Conservation (phyloP, 768 basidiomycete genomes). For the Termitomyces sp. region DNA sequence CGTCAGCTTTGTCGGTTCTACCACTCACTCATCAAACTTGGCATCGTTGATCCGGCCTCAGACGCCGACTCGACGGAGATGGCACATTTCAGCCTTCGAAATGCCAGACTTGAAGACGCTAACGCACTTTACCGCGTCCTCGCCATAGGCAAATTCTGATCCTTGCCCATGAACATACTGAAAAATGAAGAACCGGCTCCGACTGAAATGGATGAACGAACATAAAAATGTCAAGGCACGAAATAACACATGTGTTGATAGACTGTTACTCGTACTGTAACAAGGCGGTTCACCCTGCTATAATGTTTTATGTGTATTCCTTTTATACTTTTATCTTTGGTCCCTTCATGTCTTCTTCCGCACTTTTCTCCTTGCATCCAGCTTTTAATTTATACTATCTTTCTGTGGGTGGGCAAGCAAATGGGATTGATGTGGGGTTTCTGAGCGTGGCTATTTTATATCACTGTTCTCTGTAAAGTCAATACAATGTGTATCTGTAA, state of each 20-base stretch:
- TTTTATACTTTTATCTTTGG: not conserved
- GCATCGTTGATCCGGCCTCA: slow-evolving; percentile 54
- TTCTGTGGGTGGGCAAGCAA: not conserved
- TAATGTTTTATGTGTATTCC: slow-evolving; percentile 14
- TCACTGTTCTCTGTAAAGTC: not conserved
- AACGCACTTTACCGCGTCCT: slow-evolving; percentile 65
- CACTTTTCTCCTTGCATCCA: not conserved
- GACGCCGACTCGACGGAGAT: slow-evolving; percentile 75
- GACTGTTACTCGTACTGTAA: slow-evolving; percentile 4
- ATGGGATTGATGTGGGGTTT: not conserved
- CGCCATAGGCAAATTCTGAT: slow-evolving; percentile 38
- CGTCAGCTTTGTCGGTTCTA: slow-evolving; percentile 75
- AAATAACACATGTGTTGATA: slow-evolving; percentile 9
- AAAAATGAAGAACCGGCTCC: not conserved
- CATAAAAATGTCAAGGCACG: slow-evolving; percentile 6
- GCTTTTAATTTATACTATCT: not conserved
- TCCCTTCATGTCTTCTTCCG: not conserved
- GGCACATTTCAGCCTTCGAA: slow-evolving; percentile 66
- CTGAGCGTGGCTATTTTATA: not conserved
- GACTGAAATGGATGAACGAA: not conserved
- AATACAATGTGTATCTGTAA: slow-evolving; percentile 9
- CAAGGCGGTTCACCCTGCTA: slow-evolving; percentile 5
- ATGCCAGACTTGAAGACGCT: slow-evolving; percentile 73
- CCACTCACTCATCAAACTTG: slow-evolving; percentile 58
- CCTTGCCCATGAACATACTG: not conserved